Percentiles rank a stretch among this genome's conserved stretches.
Evolutionary conservation across 2,329 filamentous ascomycete genomes (phyloP).

Genomic region (Pseudogymnoascus sp.): DNA sequence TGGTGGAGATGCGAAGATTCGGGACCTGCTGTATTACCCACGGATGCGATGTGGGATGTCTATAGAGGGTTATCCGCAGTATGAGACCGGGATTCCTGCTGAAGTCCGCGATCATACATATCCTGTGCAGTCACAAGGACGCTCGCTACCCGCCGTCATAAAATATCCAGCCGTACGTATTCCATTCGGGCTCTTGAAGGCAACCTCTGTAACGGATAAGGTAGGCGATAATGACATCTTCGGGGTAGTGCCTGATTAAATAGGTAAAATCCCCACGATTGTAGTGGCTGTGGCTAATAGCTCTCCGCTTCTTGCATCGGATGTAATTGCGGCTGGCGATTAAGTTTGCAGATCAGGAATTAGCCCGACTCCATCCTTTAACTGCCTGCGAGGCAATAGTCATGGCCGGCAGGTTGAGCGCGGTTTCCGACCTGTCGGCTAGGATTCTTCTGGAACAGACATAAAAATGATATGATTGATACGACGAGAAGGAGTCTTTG

Average conservation of each 20-base stretch:
- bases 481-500: not conserved
- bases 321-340: not conserved
- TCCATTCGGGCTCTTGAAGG: not conserved
- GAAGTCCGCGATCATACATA: not conserved
- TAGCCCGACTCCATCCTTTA: not conserved
- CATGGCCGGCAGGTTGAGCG: not conserved
- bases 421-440: not conserved
- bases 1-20: slow-evolving; percentile 13
- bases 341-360: not conserved
- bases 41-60: slow-evolving; percentile 6
- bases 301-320: not conserved
- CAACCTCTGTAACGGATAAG: not conserved
- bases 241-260: too few species aligned
- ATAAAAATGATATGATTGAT: not conserved
- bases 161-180: not conserved
- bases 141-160: too few species aligned
- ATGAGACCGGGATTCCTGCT: not conserved
- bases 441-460: not conserved
- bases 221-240: too few species aligned
- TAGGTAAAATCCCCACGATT: not conserved
- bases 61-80: not conserved
- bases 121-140: not conserved
- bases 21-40: slow-evolving; percentile 15
- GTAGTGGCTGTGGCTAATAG: not conserved
- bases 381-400: not conserved